phyloP scores from a whole-genome alignment of 345 rosid species.

The Rhodamnia rubescens region DNA sequence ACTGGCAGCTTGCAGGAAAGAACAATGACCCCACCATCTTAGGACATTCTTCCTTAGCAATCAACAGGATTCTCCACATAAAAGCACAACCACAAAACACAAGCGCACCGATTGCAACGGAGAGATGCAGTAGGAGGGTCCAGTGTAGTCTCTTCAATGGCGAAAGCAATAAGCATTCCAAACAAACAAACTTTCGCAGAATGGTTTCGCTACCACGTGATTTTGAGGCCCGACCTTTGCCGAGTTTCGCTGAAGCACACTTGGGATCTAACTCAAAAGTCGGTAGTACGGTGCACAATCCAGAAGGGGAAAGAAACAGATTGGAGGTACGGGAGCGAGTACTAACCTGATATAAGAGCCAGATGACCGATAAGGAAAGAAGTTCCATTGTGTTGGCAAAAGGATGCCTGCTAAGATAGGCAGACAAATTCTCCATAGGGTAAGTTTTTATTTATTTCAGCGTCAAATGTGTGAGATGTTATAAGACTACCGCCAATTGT shows the following conservation, averaged over 20 bases:
- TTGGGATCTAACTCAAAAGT: neutral
- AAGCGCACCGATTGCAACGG: neutral
- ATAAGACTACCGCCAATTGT: neutral
- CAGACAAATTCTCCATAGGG: neutral
- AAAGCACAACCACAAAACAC: neutral
- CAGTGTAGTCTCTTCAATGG: neutral
- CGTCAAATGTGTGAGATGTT: neutral
- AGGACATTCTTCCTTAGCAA: neutral
- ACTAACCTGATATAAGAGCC: neutral
- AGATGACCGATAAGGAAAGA: neutral
- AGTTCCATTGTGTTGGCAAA: neutral
- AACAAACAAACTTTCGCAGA: neutral
- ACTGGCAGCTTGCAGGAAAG: neutral
- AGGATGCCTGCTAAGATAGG: neutral
- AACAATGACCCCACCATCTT: fast-evolving
- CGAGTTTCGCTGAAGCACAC: neutral
- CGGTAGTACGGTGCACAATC: neutral
- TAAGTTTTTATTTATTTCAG: fast-evolving
- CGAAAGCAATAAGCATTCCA: neutral
- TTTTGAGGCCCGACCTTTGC: neutral
- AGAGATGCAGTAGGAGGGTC: neutral
- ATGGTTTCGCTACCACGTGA: neutral
- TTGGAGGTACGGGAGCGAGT: neutral
- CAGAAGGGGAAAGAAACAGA: neutral
- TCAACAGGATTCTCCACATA: neutral